Evolutionary conservation across 345 rosid species (phyloP), one percentile per base, ranked within the genome.

Genomic region (Kandelia obovata): DNA sequence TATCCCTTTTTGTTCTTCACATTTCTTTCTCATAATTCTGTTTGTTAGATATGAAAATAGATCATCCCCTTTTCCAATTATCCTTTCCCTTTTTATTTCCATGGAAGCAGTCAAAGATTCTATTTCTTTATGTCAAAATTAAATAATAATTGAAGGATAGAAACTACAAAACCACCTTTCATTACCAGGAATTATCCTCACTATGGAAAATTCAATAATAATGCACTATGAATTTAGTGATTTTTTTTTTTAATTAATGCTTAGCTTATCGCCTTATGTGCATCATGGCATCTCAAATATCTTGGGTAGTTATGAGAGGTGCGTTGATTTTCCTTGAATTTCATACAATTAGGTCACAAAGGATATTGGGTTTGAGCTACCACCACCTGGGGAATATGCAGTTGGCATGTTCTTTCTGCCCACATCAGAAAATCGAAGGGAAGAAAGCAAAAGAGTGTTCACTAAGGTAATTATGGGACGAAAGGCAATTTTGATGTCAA

Each of bases 351-450:
- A 89, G 99, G 89, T 86, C 61, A 80, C 86, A 1, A 85, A 70
- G 65, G 92, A 92, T 63, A 73, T 77, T 66, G 99, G 99, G 67
- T 89, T 96, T 73, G 87, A 75, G 66, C 88, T 96, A 39, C 99
- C 99, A 6, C 78, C 88, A 16, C 83, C 85, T 2, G 98, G 98
- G 23, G 73, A 84, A 25, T 96, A 92, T 77, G 99, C 98, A 27
- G 94, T 92, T 73, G 99, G 99, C 32, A 96, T 96, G 99, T 74
- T 96, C 79, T 96, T 90, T 81, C 74, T 96, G 80, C 99, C 99
- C 58, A 87, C 93, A 0, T 83, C 85, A 3, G 88, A 85, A 53
- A 75, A 70, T 64, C 84, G 99, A 43, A 87, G 89, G 80, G 84
- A 78, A 46, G 94, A 96, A 68, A 85, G 99, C 86, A 96, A 87